These are phyloP conservation scores for Paramecium octaurelia DNA, from an alignment of 73 alveolate species.

Conservation along the genomic window DNA sequence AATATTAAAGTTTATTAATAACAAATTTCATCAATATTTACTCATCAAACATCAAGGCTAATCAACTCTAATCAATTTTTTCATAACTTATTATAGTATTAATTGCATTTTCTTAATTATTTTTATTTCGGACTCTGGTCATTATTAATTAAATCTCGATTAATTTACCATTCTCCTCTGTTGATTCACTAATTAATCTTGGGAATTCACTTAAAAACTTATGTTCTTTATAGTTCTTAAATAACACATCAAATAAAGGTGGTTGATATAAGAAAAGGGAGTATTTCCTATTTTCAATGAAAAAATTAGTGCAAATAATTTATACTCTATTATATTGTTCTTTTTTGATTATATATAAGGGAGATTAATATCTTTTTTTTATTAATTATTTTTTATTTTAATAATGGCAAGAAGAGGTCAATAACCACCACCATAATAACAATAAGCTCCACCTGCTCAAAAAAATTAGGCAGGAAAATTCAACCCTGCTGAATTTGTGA, in stretches of 20 bases:
- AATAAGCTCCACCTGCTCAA: not conserved
- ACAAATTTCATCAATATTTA: not conserved
- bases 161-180: no score
- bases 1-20: not conserved
- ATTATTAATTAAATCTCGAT: no score
- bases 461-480: not conserved
- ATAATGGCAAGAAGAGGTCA: not conserved
- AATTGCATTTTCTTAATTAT: no score
- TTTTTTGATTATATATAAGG: not conserved
- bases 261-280: no score
- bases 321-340: not conserved
- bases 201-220: no score
- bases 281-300: not conserved
- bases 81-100: no score
- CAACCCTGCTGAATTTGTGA: slow-evolving; percentile 38
- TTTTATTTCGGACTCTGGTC: no score
- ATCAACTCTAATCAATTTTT: no score
- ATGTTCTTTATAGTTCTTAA: no score
- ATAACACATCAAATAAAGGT: not conserved
- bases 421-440: not conserved
- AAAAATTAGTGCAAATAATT: not conserved
- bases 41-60: no score
- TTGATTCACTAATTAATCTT: no score
- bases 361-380: not conserved
- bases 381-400: not conserved